These are phyloP conservation scores for Biancaea sappan DNA, from an alignment of 306 rosid genomes.

Conservation along the genomic window DNA sequence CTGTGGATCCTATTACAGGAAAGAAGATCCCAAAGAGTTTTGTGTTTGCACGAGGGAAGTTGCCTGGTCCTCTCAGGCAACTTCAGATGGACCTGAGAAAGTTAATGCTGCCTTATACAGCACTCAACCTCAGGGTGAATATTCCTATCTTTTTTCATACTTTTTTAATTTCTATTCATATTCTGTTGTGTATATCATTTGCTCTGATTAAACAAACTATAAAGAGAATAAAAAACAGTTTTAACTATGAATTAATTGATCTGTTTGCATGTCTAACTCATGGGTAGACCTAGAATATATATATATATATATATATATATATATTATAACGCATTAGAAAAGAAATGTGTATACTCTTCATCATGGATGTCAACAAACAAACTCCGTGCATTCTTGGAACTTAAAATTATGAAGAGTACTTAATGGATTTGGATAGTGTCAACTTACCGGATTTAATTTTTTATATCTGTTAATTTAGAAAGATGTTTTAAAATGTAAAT, in stretches of 20 bases:
- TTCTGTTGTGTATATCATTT: not conserved
- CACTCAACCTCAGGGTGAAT: constrained; percentile 74
- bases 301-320: too few species aligned
- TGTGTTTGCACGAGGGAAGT: constrained; percentile 78
- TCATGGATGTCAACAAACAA: not conserved
- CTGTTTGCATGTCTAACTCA: not conserved
- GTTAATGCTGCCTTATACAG: constrained; percentile 87
- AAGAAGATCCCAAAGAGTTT: constrained; percentile 92
- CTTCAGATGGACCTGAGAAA: constrained; percentile 91
- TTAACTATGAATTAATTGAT: not conserved
- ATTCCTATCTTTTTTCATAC: not conserved
- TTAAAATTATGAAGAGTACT: not conserved
- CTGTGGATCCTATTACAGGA: constrained; percentile 87
- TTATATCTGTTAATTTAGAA: not conserved
- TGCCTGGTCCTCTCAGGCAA: constrained; percentile 83
- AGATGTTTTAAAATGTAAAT: not conserved
- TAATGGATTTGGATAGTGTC: not conserved
- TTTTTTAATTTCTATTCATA: not conserved
- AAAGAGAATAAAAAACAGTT: not conserved
- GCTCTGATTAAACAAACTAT: not conserved
- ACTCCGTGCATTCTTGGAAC: not conserved
- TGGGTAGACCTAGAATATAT: not conserved
- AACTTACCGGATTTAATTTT: not conserved
- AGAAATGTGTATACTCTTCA: not conserved
- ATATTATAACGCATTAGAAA: not conserved